Percentiles rank a stretch among this genome's conserved stretches.
Conservation (phyloP, 108 stramenopile genomes). For the Skeletonema marinoi region DNA sequence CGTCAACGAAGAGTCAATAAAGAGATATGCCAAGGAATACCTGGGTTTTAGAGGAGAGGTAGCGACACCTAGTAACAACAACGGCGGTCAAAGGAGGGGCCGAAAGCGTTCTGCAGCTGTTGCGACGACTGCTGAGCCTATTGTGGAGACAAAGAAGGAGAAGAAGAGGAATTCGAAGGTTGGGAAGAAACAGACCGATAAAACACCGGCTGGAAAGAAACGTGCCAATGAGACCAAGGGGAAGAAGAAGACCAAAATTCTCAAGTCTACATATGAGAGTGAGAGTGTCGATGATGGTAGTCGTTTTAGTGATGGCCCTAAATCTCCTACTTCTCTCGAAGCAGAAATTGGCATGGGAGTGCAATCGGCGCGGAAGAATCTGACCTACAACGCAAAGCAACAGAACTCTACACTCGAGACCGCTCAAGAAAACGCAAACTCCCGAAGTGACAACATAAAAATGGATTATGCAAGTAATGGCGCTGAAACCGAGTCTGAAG, state of each 20-base stretch:
- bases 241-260: neutral
- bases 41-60: slow-evolving; percentile 18
- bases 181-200: neutral
- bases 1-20: slow-evolving; percentile 15
- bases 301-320: neutral
- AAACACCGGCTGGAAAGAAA: neutral
- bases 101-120: neutral
- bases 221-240: neutral
- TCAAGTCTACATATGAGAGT: neutral
- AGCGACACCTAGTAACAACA: slow-evolving; percentile 1
- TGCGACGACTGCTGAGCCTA: neutral
- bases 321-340: neutral
- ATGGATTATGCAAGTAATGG: neutral
- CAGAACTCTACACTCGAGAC: neutral
- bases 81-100: neutral
- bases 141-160: neutral
- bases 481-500: neutral
- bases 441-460: neutral
- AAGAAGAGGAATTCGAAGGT: neutral
- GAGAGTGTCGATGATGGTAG: neutral
- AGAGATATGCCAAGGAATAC: slow-evolving; percentile 23
- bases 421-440: neutral
- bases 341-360: neutral
- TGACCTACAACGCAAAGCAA: neutral
- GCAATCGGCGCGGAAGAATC: neutral